phyloP scores from a whole-genome alignment of 805 yeast genomes.

The Candida insectalens region DNA sequence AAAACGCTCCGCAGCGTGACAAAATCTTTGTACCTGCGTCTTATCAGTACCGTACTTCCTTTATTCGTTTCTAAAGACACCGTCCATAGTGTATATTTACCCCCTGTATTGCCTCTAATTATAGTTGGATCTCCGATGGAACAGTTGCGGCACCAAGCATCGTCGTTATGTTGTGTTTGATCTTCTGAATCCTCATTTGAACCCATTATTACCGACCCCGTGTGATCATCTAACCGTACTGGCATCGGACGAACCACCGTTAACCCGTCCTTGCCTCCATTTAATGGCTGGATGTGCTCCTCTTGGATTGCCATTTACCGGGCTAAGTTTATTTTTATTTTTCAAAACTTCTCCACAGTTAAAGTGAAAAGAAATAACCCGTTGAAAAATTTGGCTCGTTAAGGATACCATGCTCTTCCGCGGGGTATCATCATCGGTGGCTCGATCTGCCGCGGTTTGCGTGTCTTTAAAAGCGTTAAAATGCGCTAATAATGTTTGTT shows the following conservation, averaged over 20 bases:
- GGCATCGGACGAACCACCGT: conserved; percentile 29
- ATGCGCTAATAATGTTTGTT: no score
- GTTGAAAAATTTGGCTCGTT: no score
- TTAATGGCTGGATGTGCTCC: neutral
- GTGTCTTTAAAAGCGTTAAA: no score
- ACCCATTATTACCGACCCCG: conserved; percentile 5
- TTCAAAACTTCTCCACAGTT: neutral
- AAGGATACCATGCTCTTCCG: no score
- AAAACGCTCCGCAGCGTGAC: conserved; percentile 34
- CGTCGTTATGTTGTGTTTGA: conserved; percentile 3
- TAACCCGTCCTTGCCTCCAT: conserved; percentile 1
- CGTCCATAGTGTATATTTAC: conserved; percentile 22
- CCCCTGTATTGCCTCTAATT: conserved; percentile 18
- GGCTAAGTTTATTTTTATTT: no score
- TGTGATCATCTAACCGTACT: conserved; percentile 27
- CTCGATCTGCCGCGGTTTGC: no score
- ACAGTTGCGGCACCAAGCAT: conserved; percentile 21
- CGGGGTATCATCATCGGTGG: no score
- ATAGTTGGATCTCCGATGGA: conserved; percentile 24
- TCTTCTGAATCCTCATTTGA: conserved; percentile 5
- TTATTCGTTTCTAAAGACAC: conserved; percentile 16
- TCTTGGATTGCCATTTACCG: no score
- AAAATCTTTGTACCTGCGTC: conserved; percentile 61
- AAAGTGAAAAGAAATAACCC: neutral
- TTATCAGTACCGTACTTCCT: conserved; percentile 33